These are phyloP conservation scores for Haplosporangium sp. DNA, from an alignment of 371 early-diverging fungal genomes.

Conservation along the genomic window DNA sequence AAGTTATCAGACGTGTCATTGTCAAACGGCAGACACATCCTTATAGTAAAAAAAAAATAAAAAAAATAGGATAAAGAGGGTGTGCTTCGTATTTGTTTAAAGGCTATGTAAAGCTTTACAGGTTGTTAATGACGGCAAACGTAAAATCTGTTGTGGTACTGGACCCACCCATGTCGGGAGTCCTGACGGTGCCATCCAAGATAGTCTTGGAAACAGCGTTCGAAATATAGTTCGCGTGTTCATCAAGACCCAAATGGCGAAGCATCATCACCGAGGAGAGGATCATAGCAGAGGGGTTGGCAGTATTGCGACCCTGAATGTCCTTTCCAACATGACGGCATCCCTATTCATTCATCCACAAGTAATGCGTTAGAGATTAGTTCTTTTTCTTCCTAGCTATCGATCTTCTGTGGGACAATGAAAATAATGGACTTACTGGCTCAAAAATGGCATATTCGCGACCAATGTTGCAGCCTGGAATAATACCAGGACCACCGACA, in stretches of 20 bases:
- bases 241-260: slow-evolving; percentile 88
- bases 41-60: not conserved
- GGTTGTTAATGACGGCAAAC: slow-evolving; percentile 73
- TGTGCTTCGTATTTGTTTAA: too few relatives aligned
- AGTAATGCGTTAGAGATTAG: not conserved
- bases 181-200: slow-evolving; percentile 69
- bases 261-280: slow-evolving; percentile 93
- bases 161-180: slow-evolving; percentile 85
- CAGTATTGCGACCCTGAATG: slow-evolving; percentile 89
- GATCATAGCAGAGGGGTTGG: slow-evolving; percentile 94
- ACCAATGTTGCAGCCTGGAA: slow-evolving; percentile 96
- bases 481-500: slow-evolving; percentile 66
- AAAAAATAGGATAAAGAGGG: not conserved
- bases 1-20: too few relatives aligned
- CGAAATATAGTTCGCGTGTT: slow-evolving; percentile 86
- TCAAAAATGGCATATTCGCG: slow-evolving; percentile 95
- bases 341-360: slow-evolving; percentile 57
- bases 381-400: not conserved
- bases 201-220: slow-evolving; percentile 83
- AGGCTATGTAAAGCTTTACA: slow-evolving; percentile 54
- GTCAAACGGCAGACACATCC: too few relatives aligned
- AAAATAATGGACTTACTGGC: slow-evolving; percentile 24
- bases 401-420: not conserved
- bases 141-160: slow-evolving; percentile 93
- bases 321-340: slow-evolving; percentile 96